Base-by-base conservation (phyloP, 2,329 filamentous ascomycete species). In the Monosporascus sp. region DNA sequence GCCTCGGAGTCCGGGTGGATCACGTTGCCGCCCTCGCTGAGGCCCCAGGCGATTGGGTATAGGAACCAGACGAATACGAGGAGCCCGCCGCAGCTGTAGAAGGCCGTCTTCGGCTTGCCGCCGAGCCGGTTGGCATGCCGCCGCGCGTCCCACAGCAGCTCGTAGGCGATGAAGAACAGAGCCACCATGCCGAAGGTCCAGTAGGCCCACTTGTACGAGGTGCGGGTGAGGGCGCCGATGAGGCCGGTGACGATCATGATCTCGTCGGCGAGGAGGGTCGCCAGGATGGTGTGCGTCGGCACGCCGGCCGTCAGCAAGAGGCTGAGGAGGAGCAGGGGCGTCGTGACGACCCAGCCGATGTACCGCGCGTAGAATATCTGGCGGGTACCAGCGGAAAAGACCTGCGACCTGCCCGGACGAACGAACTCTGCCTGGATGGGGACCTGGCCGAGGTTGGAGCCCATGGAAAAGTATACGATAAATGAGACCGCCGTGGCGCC, bases 181-280 rank as follows among this genome's bases (percentile, higher is more conserved):
- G 78, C 73, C 3, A 72, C 65, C 61, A 68, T 73, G 51, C 78
- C 80, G 52, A 86, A 84, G 9, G 71, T 69, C 65, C 78, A 86
- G 69, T 84, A 89, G 1, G 83, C 83, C 82, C 82, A 88, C 64
- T 88, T 89, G 73, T 88, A 89, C 2, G 70, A 71, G 8, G 78
- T 81, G 17, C 68, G 65, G 3, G 86, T 82, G 1, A 88, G 76
- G 3, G 85, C 83, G 27, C 86, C 85, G 18, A 88, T 75, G 6
- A 88, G 76, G 24, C 83, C 83, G 22, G 79, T 81, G n/a, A 87
- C 71, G 47, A 89, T 79, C 83, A 88, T 86, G 60, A 88, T 73
- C 61, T 80, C 73, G 57, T 86, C 83, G 3, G 86, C 74, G 5
- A 88, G 70, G 7, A 88, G 72, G 2, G 82, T 79, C 62, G 78